phyloP scores from a whole-genome alignment of 2,329 filamentous ascomycete species.

The Neophaeococcomyces mojaviensis region DNA sequence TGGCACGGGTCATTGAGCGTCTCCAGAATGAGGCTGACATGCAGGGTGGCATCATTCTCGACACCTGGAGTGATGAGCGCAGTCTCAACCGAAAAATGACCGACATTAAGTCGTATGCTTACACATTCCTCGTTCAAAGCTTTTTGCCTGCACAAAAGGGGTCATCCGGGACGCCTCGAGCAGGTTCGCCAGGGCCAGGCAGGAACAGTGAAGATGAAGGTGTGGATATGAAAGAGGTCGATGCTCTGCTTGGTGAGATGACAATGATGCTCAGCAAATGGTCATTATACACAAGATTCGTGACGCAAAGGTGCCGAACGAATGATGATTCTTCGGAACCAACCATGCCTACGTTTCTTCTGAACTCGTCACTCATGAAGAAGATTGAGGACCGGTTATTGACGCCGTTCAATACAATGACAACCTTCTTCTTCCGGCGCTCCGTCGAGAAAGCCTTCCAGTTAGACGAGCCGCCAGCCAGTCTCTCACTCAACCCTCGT shows the following conservation, averaged over 20 bases:
- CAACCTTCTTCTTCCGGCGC: slow-evolving; percentile 90
- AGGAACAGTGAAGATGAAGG: slow-evolving; percentile 77
- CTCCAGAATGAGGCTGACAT: slow-evolving; percentile 92
- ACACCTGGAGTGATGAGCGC: slow-evolving; percentile 90
- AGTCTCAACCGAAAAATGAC: slow-evolving; percentile 77
- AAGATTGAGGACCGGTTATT: slow-evolving; percentile 71
- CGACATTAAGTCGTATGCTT: slow-evolving; percentile 95
- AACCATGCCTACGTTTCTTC: slow-evolving; percentile 63
- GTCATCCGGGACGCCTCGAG: slow-evolving; percentile 54
- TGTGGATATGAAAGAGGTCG: slow-evolving; percentile 94
- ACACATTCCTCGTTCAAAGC: slow-evolving; percentile 93
- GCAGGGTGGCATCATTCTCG: slow-evolving; percentile 89
- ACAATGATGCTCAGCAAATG: slow-evolving; percentile 87
- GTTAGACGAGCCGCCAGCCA: slow-evolving; percentile 77
- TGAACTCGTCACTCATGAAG: slow-evolving; percentile 68
- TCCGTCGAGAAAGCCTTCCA: slow-evolving; percentile 98
- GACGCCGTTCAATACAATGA: slow-evolving; percentile 81
- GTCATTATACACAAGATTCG: slow-evolving; percentile 84
- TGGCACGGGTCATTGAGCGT: slow-evolving; percentile 87
- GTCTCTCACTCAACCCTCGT: slow-evolving; percentile 67
- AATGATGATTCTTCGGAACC: slow-evolving; percentile 51
- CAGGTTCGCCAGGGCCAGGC: slow-evolving; percentile 66
- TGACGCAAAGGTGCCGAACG: slow-evolving; percentile 73
- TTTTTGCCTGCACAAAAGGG: slow-evolving; percentile 68
- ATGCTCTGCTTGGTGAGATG: slow-evolving; percentile 78